Evolutionary conservation across 345 rosid species (phyloP).

Genomic region (Pugionium dolabratum): DNA sequence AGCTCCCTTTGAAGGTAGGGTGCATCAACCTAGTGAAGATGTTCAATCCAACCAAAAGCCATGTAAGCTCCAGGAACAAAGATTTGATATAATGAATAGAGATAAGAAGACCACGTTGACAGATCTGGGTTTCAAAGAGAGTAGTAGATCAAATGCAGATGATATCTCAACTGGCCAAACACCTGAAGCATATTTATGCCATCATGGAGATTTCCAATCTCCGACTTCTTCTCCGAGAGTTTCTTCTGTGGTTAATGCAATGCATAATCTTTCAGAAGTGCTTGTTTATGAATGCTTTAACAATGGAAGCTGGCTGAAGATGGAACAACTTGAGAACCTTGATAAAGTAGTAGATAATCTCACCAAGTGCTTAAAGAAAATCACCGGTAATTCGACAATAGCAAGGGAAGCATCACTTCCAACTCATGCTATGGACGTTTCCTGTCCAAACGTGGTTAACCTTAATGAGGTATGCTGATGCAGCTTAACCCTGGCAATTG

Average conservation of each 20-base stretch:
- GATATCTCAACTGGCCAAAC: constrained; percentile 33
- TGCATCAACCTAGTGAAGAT: constrained; percentile 35
- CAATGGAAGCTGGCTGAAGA: constrained; percentile 54
- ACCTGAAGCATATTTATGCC: constrained; percentile 30
- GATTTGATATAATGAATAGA: constrained; percentile 23
- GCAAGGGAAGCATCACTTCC: constrained; percentile 41
- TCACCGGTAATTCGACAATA: constrained; percentile 33
- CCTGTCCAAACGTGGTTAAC: constrained; percentile 34
- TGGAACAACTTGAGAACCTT: constrained; percentile 54
- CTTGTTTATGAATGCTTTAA: constrained; percentile 62
- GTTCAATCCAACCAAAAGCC: constrained; percentile 20
- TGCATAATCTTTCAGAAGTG: constrained; percentile 72
- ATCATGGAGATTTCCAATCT: constrained; percentile 29
- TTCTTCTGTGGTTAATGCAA: constrained; percentile 49
- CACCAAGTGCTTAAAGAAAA: constrained; percentile 50
- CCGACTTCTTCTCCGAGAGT: constrained; percentile 49
- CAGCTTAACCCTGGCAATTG: constrained; percentile 13
- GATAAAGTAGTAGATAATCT: constrained; percentile 62
- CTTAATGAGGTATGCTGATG: constrained; percentile 51
- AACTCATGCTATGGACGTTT: constrained; percentile 25
- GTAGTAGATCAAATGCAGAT: constrained; percentile 26
- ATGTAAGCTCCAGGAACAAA: constrained; percentile 19
- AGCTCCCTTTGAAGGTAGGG: constrained; percentile 12
- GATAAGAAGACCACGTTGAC: constrained; percentile 19
- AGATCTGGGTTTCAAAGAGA: constrained; percentile 27